Evolutionary conservation across 2,329 filamentous ascomycete species (phyloP), one percentile per base, ranked within the genome.

Genomic region (Neofusicoccum parvum): DNA sequence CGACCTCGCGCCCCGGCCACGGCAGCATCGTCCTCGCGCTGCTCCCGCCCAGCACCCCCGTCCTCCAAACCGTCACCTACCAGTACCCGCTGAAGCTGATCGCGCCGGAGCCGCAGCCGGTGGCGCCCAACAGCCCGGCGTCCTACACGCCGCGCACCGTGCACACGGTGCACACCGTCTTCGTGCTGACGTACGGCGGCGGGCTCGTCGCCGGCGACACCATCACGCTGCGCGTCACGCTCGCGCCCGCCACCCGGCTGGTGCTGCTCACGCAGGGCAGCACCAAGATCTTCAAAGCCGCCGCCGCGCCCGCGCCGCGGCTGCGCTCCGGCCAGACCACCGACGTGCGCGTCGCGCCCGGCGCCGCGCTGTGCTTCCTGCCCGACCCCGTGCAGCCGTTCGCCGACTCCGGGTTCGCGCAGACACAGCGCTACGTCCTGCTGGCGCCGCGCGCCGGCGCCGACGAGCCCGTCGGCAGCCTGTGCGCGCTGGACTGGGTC

Each of bases 1-100:
- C 91, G 34, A 85, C 89, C 45, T 91, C 91, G 27, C 83, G 84
- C 62, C 87, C 94, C 23, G 95, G 95, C 65, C 85, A 92, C 74
- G 95, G 95, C 67, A 85, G 84, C 69, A 90, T 97, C 70, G 83
- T 92, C 62, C 87, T 92, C 65, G 87, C 87, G 20, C 80, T 91
- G 5, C 84, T 94, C 10, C 92, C 94, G 41, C 88, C 89, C 37
- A 85, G 86, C 32, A 86, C 86, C 54, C 92, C 92, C 14, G 88
- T 88, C 51, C 85, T 97, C 36, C 87, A 89, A 67, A 87, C 85
- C 37, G 86, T 97, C 69, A 89, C 89, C 41, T 98, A 96, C 76
- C 92, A 96, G 76, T 99, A 98, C 73, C 95, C 95, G 1, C 85
- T 99, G 53, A 99, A 99, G 78, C 86, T 99, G 65, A 92, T 99